Conservation (phyloP, 305 asterid genomes). For the Ajuga reptans region DNA sequence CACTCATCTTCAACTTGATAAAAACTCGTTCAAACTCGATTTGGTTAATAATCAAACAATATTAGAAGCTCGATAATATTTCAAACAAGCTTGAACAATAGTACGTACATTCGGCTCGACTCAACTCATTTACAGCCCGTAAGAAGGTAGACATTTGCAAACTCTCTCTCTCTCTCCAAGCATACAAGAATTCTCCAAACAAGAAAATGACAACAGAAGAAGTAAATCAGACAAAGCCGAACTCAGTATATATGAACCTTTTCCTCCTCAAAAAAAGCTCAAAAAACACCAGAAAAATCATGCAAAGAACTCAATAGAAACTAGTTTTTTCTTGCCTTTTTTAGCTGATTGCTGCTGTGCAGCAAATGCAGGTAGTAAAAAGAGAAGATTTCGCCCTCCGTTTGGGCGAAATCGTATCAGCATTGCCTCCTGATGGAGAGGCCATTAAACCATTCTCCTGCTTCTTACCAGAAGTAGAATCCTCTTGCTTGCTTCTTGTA, state of each 20-base stretch:
- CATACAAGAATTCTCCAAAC: conserved; percentile 16
- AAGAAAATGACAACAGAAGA: conserved; percentile 4
- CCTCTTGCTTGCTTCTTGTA: conserved; percentile 17
- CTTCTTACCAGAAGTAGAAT: conserved; percentile 6
- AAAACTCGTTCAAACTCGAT: no score
- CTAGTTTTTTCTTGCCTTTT: neutral
- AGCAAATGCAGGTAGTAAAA: conserved; percentile 65
- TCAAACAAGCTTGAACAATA: no score
- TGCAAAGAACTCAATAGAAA: neutral
- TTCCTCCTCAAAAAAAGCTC: conserved; percentile 7
- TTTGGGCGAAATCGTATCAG: conserved; percentile 20
- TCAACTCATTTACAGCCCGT: no score
- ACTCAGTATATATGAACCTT: neutral
- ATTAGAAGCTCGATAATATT: no score
- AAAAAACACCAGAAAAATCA: conserved; percentile 2
- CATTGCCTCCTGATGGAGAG: conserved; percentile 23
- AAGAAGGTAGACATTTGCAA: no score
- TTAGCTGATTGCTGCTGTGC: conserved; percentile 45
- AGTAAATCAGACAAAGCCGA: conserved; percentile 1
- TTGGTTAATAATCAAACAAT: no score
- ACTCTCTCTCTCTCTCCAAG: neutral
- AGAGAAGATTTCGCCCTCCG: conserved; percentile 49
- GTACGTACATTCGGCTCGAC: no score
- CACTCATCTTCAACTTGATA: no score
- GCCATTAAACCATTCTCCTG: conserved; percentile 17